phyloP scores from a whole-genome alignment of 805 yeast species.

The Zygotorulaspora florentina region DNA sequence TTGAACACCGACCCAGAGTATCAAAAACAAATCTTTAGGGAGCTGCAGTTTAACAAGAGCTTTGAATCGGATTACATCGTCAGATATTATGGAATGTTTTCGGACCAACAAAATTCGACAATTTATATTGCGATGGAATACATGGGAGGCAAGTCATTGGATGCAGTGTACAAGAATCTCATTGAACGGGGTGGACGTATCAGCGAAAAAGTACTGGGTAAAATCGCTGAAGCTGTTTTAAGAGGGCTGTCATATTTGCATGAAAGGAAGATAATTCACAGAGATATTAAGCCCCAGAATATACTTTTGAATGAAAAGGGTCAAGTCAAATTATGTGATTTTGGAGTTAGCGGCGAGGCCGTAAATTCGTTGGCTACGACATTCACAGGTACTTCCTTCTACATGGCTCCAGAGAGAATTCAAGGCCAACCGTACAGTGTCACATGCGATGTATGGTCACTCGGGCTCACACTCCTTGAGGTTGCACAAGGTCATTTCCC shows the following conservation, averaged over 20 bases:
- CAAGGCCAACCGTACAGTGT: constrained; percentile 95
- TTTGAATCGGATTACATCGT: constrained; percentile 85
- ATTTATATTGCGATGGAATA: constrained; percentile 96
- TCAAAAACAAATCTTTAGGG: constrained; percentile 87
- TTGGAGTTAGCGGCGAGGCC: constrained; percentile 96
- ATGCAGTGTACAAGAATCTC: constrained; percentile 81
- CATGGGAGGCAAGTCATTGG: constrained; percentile 90
- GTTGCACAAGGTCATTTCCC: constrained; percentile 94
- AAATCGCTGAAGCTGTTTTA: constrained; percentile 81
- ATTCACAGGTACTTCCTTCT: constrained; percentile 94
- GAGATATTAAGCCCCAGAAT: constrained; percentile 96
- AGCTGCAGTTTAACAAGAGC: constrained; percentile 78
- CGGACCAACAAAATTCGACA: constrained; percentile 68
- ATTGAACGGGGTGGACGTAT: constrained; percentile 74
- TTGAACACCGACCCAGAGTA: constrained; percentile 65
- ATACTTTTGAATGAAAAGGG: constrained; percentile 73
- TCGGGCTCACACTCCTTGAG: constrained; percentile 86
- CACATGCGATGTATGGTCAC: constrained; percentile 94
- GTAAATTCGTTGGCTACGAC: constrained; percentile 94
- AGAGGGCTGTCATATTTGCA: constrained; percentile 84
- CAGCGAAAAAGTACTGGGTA: constrained; percentile 89
- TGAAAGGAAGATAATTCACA: constrained; percentile 80
- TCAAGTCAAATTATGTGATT: constrained; percentile 88
- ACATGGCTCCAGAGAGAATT: constrained; percentile 98
- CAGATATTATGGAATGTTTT: constrained; percentile 86